Percentiles rank a stretch among this genome's conserved stretches.
Evolutionary conservation across 139 green algal genomes (phyloP).

Genomic region (Micractinium sp.): DNA sequence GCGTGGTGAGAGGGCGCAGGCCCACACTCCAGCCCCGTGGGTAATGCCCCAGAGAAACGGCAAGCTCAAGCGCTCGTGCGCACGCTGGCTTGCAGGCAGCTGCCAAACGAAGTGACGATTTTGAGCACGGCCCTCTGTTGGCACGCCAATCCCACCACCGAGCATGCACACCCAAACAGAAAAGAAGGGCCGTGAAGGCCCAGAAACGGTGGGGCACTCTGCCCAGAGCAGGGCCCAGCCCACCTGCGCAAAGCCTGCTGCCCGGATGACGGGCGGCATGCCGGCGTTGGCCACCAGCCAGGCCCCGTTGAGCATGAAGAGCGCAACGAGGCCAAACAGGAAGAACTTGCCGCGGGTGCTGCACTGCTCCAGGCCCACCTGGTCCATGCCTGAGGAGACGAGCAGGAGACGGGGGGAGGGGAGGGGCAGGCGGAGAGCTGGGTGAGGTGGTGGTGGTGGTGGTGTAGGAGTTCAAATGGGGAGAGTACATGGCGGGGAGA

Average conservation of each 20-base stretch:
- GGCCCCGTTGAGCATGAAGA: not conserved
- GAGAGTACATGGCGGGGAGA: no score
- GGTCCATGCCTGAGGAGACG: conserved; percentile 63
- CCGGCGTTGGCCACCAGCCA: not conserved
- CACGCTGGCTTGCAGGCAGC: not conserved
- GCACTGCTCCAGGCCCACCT: conserved; percentile 57
- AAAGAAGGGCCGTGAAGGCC: no score
- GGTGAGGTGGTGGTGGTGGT: no score
- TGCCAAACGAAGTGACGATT: no score
- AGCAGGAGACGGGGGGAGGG: not conserved
- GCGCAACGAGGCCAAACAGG: conserved; percentile 43
- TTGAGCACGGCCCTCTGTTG: not conserved
- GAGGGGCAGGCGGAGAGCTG: no score
- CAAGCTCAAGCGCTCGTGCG: not conserved
- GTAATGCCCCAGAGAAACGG: no score
- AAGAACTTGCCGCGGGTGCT: conserved; percentile 35
- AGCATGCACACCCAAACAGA: not conserved
- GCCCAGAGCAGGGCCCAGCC: no score
- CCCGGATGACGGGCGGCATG: conserved; percentile 13
- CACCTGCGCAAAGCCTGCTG: conserved; percentile 21
- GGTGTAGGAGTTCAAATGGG: no score
- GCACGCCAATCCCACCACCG: not conserved
- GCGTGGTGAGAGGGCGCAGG: not conserved
- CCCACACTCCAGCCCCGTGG: not conserved
- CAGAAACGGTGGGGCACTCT: not conserved